A percentile compares a stretch with the other conserved stretches of the same genome.
phyloP scores from a whole-genome alignment of 768 basidiomycete genomes.

The Inosperma sp. region DNA sequence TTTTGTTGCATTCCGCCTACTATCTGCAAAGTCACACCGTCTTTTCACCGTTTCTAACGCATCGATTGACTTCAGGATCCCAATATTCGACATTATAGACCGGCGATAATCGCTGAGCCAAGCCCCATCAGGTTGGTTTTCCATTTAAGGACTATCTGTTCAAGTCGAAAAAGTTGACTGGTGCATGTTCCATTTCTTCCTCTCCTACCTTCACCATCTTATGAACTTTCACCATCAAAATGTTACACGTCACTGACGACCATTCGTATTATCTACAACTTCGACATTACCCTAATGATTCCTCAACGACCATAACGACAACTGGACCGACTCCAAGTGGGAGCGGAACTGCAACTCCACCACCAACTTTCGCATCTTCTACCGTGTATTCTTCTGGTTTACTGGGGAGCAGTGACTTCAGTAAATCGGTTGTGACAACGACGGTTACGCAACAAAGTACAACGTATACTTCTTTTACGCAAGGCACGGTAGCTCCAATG shows the following conservation, averaged over 20 bases:
- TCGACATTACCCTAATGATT: constrained; percentile 9
- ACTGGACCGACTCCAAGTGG: constrained; percentile 3
- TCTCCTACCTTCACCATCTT: constrained; percentile 12
- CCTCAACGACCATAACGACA: not conserved
- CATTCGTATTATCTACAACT: constrained; percentile 17
- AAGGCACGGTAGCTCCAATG: constrained; percentile 29
- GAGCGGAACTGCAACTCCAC: not conserved
- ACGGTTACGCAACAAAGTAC: constrained; percentile 38
- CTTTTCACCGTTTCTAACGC: no score
- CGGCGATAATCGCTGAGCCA: no score
- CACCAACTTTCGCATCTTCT: constrained; percentile 9
- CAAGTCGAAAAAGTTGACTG: constrained; percentile 21
- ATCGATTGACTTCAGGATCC: no score
- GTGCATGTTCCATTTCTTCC: constrained; percentile 2
- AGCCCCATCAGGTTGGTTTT: constrained; percentile 19
- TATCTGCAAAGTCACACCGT: no score
- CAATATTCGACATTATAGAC: no score
- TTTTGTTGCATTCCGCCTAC: no score
- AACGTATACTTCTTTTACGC: constrained; percentile 39
- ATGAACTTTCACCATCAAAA: constrained; percentile 12
- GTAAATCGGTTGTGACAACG: constrained; percentile 35
- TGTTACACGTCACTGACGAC: constrained; percentile 9
- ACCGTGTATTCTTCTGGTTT: constrained; percentile 6
- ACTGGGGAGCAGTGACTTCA: constrained; percentile 23
- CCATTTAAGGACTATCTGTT: constrained; percentile 26